These are phyloP conservation scores for Groenewaldozyma tartarivorans DNA, from an alignment of 805 yeast species.

Conservation along the genomic window DNA sequence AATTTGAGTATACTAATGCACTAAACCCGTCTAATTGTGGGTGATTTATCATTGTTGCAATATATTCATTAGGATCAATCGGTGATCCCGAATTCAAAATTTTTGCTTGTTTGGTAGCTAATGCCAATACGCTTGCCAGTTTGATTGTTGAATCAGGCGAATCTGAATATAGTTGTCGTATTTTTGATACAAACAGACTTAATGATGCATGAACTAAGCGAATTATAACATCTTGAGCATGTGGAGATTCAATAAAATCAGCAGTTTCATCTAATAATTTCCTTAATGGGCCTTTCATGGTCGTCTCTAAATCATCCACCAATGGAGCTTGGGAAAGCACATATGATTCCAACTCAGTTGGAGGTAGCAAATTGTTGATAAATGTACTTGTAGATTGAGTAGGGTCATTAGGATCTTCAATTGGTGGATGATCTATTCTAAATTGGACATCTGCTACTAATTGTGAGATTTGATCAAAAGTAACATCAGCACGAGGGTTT, in stretches of 20 bases:
- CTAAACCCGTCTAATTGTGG: slow-evolving; percentile 76
- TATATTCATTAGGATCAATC: slow-evolving; percentile 33
- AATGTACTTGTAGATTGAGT: slow-evolving; percentile 17
- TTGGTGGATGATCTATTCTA: slow-evolving; percentile 26
- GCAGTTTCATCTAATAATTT: slow-evolving; percentile 35
- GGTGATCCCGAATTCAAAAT: slow-evolving; percentile 40
- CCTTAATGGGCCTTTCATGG: slow-evolving; percentile 19
- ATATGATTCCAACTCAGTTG: slow-evolving; percentile 41
- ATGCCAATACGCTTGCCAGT: slow-evolving; percentile 65
- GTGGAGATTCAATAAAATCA: slow-evolving; percentile 33
- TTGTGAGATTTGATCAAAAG: slow-evolving; percentile 47
- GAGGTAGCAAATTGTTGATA: slow-evolving; percentile 37
- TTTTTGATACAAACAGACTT: slow-evolving; percentile 35
- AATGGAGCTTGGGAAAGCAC: slow-evolving; percentile 42
- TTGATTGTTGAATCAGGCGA: slow-evolving; percentile 25
- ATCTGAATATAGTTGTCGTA: slow-evolving; percentile 20
- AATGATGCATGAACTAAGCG: slow-evolving; percentile 36
- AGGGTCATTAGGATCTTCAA: slow-evolving; percentile 3
- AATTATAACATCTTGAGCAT: slow-evolving; percentile 29
- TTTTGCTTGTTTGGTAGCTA: slow-evolving; percentile 54
- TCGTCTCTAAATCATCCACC: slow-evolving; percentile 11
- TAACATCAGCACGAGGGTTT: slow-evolving; percentile 64
- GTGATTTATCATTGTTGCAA: slow-evolving; percentile 38
- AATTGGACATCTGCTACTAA: slow-evolving; percentile 27
- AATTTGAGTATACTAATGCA: slow-evolving; percentile 84